Percentiles rank a stretch among this genome's conserved stretches.
phyloP scores from a whole-genome alignment of 495 filamentous ascomycete species.

The Neurospora sp. region DNA sequence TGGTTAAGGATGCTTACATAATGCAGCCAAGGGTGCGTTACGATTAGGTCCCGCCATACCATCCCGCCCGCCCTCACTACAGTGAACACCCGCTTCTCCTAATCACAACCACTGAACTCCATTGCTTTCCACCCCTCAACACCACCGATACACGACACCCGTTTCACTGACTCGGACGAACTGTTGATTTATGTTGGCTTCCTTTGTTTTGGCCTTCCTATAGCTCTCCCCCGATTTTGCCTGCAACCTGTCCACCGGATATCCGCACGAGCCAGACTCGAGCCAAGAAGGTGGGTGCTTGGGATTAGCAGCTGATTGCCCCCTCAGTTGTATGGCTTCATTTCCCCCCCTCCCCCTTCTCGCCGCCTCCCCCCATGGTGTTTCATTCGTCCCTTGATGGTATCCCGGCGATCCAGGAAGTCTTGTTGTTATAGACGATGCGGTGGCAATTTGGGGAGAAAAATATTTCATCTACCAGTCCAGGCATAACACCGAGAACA shows the following conservation, averaged over 20 bases:
- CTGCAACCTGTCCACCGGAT: not conserved
- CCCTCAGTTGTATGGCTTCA: not conserved
- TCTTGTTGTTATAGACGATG: not conserved
- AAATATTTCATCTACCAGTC: not conserved
- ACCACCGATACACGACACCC: not conserved
- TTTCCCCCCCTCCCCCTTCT: not conserved
- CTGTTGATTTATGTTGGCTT: not conserved
- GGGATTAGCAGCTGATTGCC: not conserved
- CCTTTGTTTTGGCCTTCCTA: not conserved
- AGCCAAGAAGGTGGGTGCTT: not conserved
- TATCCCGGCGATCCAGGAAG: not conserved
- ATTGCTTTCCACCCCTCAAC: not conserved
- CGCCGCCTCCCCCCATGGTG: not conserved
- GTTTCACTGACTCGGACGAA: not conserved
- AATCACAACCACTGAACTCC: not conserved
- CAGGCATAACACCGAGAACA: not conserved
- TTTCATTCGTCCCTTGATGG: not conserved
- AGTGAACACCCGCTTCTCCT: not conserved
- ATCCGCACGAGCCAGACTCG: not conserved
- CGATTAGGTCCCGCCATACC: not conserved
- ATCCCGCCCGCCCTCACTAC: not conserved
- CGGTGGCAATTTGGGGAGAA: not conserved
- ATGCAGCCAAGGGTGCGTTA: not conserved
- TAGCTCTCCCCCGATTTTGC: not conserved
- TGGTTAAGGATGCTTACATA: not conserved